Base-by-base conservation (phyloP, 2,329 filamentous ascomycete genomes). In the Helotiales sp. region DNA sequence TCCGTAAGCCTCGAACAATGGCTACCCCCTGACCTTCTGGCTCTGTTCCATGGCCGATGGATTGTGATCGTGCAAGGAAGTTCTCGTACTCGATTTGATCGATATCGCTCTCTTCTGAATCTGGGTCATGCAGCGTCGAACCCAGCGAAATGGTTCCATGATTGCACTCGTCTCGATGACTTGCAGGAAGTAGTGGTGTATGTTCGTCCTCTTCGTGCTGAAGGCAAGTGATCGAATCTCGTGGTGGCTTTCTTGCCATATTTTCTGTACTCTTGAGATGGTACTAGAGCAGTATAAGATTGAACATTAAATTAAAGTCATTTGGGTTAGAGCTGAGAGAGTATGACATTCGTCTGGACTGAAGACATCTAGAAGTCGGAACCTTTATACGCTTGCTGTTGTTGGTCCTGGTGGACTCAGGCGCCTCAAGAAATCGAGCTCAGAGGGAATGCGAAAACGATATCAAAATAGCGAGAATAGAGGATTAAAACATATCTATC, bases 101-200 rank as follows among this genome's bases (percentile, higher is more conserved):
- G 36, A 69, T 68, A 8, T 70, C 67, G 85, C 66, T 78, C 83
- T 69, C 71, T 12, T 56, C 34, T 1, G 50, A 31, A 13, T 65
- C 64, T 10, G 66, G 60, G 5, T 59, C 59, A 13, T 27, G 17
- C 7, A 54, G 33, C 5, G 57, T 57, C 15, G 60, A 54, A 12
- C 59, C 54, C 0, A 50, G 38, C 24, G 53, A 54, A 7, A 40
- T 24, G 2, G 59, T 46, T 5, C 51, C 51, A 42, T 58, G 24
- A 10, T 50, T 49, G 6, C 44, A 24, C 10, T 33, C 34, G 2
- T 53, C 38, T 50, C 55, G 49, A 12, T 5, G 34, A 12, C 9
- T 4, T 36, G 51, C 17, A 5, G 53, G 38, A 12, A 66, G 47
- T 15, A 61, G 48, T 29, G 59, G 44, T 17, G 62, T 61, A 10